A percentile compares a stretch with the other conserved stretches of the same genome.
Evolutionary conservation across 345 rosid species (phyloP).

Genomic region (Salix purpurea): DNA sequence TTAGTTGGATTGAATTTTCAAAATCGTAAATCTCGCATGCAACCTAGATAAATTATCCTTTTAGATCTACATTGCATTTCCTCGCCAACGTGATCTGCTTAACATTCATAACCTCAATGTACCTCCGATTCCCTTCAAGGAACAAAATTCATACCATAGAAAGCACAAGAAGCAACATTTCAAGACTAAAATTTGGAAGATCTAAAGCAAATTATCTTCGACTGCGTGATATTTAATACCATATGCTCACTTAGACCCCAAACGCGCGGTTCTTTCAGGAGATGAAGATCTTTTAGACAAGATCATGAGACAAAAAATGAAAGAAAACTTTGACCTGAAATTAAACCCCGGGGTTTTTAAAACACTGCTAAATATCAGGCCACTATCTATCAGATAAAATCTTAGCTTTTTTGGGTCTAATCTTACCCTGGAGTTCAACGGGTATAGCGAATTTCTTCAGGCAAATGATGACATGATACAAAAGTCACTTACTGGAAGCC

Average conservation of each 20-base stretch:
- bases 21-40: not conserved
- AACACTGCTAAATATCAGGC: not conserved
- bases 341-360: not conserved
- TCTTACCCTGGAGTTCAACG: not conserved
- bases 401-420: too few relatives aligned
- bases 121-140: not conserved
- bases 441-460: not conserved
- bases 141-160: not conserved
- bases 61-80: not conserved
- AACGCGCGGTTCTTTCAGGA: not conserved
- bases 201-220: not conserved
- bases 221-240: not conserved
- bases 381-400: not conserved
- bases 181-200: not conserved
- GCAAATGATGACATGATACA: not conserved
- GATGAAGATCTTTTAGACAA: not conserved
- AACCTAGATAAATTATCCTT: not conserved
- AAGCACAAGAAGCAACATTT: not conserved
- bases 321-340: not conserved
- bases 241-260: not conserved
- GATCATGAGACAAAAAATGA: not conserved
- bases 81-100: not conserved
- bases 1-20: not conserved
- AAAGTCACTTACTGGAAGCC: not conserved
- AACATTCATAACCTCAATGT: not conserved